phyloP scores from a whole-genome alignment of 305 asterid genomes.

The Fraxinus albicans region DNA sequence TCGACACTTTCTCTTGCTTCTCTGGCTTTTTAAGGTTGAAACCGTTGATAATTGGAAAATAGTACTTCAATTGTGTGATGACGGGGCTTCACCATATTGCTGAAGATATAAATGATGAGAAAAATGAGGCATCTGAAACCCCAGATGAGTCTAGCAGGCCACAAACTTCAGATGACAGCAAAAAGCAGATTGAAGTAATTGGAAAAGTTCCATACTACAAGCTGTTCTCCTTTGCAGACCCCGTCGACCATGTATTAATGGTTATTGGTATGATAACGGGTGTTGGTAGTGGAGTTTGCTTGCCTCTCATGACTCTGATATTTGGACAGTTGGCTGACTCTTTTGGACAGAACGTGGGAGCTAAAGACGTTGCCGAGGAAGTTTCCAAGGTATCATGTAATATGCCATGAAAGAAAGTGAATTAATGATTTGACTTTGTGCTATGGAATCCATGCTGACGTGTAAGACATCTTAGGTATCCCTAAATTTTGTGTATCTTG shows the following conservation, averaged over 20 bases:
- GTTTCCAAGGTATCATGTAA: slow-evolving; percentile 59
- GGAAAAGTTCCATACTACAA: slow-evolving; percentile 45
- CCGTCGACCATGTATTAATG: slow-evolving; percentile 49
- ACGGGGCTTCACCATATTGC: slow-evolving; percentile 13
- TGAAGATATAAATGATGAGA: slow-evolving; percentile 6
- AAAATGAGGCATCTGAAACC: slow-evolving; percentile 16
- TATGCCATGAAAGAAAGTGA: neutral
- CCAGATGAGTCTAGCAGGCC: neutral
- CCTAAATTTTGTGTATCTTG: slow-evolving; percentile 57
- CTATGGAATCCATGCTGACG: slow-evolving; percentile 7
- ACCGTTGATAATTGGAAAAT: neutral
- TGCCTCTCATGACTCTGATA: slow-evolving; percentile 65
- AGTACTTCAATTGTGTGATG: slow-evolving; percentile 21
- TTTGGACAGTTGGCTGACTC: slow-evolving; percentile 64
- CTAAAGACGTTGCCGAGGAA: slow-evolving; percentile 29
- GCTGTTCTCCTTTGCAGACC: slow-evolving; percentile 59
- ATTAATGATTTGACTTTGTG: neutral
- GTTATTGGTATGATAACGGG: slow-evolving; percentile 52
- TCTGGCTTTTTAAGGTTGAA: neutral
- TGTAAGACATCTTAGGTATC: slow-evolving; percentile 46
- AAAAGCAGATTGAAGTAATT: neutral
- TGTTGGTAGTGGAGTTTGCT: slow-evolving; percentile 51
- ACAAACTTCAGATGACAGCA: neutral
- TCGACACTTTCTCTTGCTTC: neutral
- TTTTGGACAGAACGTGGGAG: slow-evolving; percentile 46